These are phyloP conservation scores for Aspergillus bombycis DNA, from an alignment of 2,329 filamentous ascomycete species.

Conservation along the genomic window DNA sequence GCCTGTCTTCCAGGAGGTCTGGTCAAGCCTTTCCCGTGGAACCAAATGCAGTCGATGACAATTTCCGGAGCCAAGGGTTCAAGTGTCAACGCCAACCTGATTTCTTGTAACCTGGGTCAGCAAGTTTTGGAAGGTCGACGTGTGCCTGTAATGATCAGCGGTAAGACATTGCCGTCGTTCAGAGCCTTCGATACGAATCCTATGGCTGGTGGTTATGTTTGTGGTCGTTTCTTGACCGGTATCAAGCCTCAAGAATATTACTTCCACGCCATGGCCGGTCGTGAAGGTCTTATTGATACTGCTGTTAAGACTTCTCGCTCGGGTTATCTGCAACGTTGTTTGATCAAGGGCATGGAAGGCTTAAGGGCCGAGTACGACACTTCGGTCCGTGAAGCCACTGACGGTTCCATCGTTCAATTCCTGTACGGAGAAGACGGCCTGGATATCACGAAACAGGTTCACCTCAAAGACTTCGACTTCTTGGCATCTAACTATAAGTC, in stretches of 20 bases:
- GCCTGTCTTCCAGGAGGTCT: conserved; percentile 80
- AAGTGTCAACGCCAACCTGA: conserved; percentile 91
- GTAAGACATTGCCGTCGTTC: conserved; percentile 94
- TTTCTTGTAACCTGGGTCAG: conserved; percentile 96
- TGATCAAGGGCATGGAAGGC: conserved; percentile 99
- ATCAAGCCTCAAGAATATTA: conserved; percentile 98
- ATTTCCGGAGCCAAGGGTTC: conserved; percentile 93
- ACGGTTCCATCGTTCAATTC: conserved; percentile 92
- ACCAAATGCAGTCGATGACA: conserved; percentile 99
- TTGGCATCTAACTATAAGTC: conserved; percentile 83
- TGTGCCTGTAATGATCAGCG: conserved; percentile 96
- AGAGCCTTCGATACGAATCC: conserved; percentile 87
- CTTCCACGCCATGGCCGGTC: conserved; percentile 98
- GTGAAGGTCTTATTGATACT: conserved; percentile 97
- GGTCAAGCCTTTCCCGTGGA: conserved; percentile 89
- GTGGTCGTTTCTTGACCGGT: conserved; percentile 95
- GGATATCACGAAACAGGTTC: conserved; percentile 91
- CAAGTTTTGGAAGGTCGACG: conserved; percentile 93
- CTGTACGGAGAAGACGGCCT: conserved; percentile 95
- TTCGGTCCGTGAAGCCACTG: conserved; percentile 82
- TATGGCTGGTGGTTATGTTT: conserved; percentile 89
- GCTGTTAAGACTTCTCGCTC: conserved; percentile 98
- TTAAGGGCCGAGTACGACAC: conserved; percentile 90
- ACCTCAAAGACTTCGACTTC: conserved; percentile 88
- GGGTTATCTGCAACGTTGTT: conserved; percentile 92